Base-by-base conservation (phyloP, 495 filamentous ascomycete genomes). In the Evernia prunastri region DNA sequence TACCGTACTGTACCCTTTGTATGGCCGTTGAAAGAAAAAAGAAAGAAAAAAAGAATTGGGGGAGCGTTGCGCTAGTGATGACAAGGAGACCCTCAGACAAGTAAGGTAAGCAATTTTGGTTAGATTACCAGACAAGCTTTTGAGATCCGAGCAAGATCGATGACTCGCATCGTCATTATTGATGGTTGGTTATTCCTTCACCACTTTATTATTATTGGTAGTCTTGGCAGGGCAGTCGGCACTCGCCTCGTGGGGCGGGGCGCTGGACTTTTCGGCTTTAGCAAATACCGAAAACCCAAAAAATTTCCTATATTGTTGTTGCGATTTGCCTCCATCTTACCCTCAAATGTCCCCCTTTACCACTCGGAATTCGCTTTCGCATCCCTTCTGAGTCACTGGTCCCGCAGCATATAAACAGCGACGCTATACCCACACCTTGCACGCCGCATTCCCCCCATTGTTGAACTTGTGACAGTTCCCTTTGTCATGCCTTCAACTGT, bases 401-500 rank as follows among this genome's bases (percentile, higher is more conserved):
- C 23, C 45, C 45, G 10, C 23, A 12, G n/a, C 0, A 13, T 5
- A 15, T 29, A 27, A 29, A 29, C 23, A 15, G 23, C 13, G 18
- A 51, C 25, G 15, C 0, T 51, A 13, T 15, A 15, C 25, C 5
- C 12, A 15, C 12, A 27, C 0, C 2, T 6, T 47, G n/a, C 45
- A 5, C 45, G n/a, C 45, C 23, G 5, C 23, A 23, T 31, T 61
- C 31, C 0, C 10, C 10, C 20, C 43, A 1, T 35, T 36, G 4
- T 45, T 25, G 42, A 15, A 35, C n/a, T 43, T 27, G 54, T 40
- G 23, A 42, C 23, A 43, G 8, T 9, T 59, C 20, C 27, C 15
- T 31, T 18, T 15, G 54, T 23, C 31, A 64, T 64, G 63, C 8
- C 37, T n/a, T n/a, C 63, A 49, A 49, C 35, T n/a, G 40, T 64